Conservation (phyloP, 169 alveolate species). For the Plasmodium relictum region DNA sequence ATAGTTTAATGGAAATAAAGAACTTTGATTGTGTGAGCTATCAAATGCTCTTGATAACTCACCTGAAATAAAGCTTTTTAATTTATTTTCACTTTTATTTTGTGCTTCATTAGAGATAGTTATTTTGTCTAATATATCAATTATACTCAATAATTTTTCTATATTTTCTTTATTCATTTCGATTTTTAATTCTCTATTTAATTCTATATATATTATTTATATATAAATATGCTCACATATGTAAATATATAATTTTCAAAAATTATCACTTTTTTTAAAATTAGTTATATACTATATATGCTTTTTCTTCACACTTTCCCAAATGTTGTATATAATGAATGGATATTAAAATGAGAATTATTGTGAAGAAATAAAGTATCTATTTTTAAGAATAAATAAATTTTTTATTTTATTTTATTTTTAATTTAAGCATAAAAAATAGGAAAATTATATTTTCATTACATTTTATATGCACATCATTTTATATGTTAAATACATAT, state of each 20-base stretch:
- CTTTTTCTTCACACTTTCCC: no score
- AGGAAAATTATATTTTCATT: no score
- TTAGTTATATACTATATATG: no score
- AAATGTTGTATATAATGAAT: no score
- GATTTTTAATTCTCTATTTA: background rate
- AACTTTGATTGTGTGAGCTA: slow-evolving; percentile 23
- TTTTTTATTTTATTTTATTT: no score
- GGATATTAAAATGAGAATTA: no score
- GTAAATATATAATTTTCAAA: background rate
- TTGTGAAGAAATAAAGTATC: no score
- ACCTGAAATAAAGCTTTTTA: slow-evolving; percentile 25
- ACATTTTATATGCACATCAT: no score
- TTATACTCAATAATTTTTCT: slow-evolving; percentile 52
- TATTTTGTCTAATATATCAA: slow-evolving; percentile 49
- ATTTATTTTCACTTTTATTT: slow-evolving; percentile 7
- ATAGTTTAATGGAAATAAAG: slow-evolving; percentile 29
- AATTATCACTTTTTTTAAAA: no score
- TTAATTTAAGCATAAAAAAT: no score
- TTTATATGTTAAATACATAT: no score
- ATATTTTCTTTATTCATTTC: slow-evolving; percentile 71
- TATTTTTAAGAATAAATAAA: no score
- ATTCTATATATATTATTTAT: background rate
- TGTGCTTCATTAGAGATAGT: slow-evolving; percentile 8
- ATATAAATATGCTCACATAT: background rate
- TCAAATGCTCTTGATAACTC: slow-evolving; percentile 56